phyloP scores from a whole-genome alignment of 2,329 filamentous ascomycete genomes.

The Talaromyces sp. region DNA sequence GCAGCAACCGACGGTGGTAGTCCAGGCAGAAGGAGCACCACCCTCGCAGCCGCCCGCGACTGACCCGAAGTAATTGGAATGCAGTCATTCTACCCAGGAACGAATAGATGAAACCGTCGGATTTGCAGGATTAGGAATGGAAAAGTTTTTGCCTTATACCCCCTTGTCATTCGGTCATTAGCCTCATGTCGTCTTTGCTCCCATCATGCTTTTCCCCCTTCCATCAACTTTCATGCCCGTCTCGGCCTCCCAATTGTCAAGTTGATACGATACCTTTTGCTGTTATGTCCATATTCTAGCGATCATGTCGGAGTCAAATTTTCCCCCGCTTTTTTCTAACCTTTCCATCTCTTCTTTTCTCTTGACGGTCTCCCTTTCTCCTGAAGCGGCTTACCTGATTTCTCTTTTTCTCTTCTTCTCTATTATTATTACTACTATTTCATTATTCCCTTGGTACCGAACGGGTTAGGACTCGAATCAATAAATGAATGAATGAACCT shows the following conservation, averaged over 20 bases:
- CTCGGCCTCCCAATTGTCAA: not conserved
- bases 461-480: not conserved
- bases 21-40: not conserved
- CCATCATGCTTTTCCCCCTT: conserved; percentile 2
- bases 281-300: conserved; percentile 11
- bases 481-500: not conserved
- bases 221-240: not conserved
- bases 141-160: conserved; percentile 14
- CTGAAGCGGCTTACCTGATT: not conserved
- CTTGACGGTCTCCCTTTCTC: not conserved
- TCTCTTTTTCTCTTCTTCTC: not conserved
- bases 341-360: conserved; percentile 13
- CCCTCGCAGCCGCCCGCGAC: not conserved
- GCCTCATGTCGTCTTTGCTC: conserved; percentile 3
- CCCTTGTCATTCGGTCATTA: conserved; percentile 9
- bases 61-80: not conserved
- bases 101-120: conserved; percentile 1
- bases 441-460: conserved; percentile 1
- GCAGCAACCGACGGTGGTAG: not conserved
- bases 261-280: conserved; percentile 8
- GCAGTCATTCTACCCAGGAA: not conserved
- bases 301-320: conserved; percentile 4
- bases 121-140: conserved; percentile 5
- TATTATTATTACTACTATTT: conserved; percentile 1
- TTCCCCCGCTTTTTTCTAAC: not conserved